Evolutionary conservation across 1,139 yeast genomes (phyloP).

Genomic region (Tardiomyces digboiensis): DNA sequence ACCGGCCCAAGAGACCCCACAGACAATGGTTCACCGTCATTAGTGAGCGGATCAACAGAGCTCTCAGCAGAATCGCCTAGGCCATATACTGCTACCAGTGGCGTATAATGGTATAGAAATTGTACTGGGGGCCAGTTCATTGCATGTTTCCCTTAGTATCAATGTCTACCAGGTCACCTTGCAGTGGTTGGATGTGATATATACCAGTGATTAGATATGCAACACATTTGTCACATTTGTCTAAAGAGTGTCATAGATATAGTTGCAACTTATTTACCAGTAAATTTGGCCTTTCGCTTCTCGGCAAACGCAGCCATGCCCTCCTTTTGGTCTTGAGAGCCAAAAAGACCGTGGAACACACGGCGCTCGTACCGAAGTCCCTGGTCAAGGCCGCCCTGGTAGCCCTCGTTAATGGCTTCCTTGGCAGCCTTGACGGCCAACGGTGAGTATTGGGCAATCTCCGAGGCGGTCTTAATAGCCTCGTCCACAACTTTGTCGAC

Average conservation of each 20-base stretch:
- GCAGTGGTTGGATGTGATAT: not conserved
- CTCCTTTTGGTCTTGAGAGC: slow-evolving; percentile 37
- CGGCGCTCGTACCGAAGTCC: slow-evolving; percentile 36
- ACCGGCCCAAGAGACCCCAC: slow-evolving; percentile 6
- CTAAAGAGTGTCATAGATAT: too few species aligned
- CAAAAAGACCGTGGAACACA: slow-evolving; percentile 36
- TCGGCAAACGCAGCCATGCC: slow-evolving; percentile 43
- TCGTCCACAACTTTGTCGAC: slow-evolving; percentile 33
- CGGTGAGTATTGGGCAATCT: slow-evolving; percentile 33
- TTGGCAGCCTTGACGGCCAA: slow-evolving; percentile 39
- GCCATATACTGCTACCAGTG: slow-evolving; percentile 20
- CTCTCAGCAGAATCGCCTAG: slow-evolving; percentile 9
- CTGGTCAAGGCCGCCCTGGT: slow-evolving; percentile 23
- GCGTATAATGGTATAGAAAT: slow-evolving; percentile 16
- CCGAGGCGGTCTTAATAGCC: slow-evolving; percentile 36
- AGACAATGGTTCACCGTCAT: slow-evolving; percentile 13
- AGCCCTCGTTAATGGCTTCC: slow-evolving; percentile 34
- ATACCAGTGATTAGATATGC: not conserved
- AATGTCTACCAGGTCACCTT: not conserved
- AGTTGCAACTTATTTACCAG: slow-evolving; percentile 24
- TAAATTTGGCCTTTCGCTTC: slow-evolving; percentile 35
- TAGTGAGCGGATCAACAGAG: slow-evolving; percentile 12
- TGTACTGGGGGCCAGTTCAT: slow-evolving; percentile 2
- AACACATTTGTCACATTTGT: too few species aligned
- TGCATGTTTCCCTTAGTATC: not conserved